A percentile compares a stretch with the other conserved stretches of the same genome.
Evolutionary conservation across 2,329 filamentous ascomycete species (phyloP).

Genomic region (Xylariaceae sp.): DNA sequence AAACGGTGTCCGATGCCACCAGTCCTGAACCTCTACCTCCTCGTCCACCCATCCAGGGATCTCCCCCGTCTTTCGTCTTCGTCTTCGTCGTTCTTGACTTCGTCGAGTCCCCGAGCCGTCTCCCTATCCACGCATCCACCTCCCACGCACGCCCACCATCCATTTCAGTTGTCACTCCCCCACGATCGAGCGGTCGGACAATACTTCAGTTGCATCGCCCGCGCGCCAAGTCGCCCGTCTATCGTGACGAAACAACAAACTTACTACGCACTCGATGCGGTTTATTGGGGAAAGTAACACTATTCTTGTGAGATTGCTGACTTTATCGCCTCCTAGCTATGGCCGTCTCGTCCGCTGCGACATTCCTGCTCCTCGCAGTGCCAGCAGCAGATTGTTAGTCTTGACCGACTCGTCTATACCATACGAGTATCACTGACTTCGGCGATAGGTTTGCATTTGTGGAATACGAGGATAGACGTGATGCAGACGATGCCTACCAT

Average conservation of each 20-base stretch:
- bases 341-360: slow-evolving; percentile 97
- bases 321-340: slow-evolving; percentile 59
- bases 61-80: slow-evolving; percentile 30
- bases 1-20: slow-evolving; percentile 36
- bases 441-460: slow-evolving; percentile 81
- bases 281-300: slow-evolving; percentile 28
- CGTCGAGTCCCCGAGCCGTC: slow-evolving; percentile 38
- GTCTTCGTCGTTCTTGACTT: slow-evolving; percentile 32
- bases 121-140: slow-evolving; percentile 27
- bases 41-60: slow-evolving; percentile 31
- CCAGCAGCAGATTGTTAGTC: slow-evolving; percentile 89
- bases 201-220: slow-evolving; percentile 31
- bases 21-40: slow-evolving; percentile 25
- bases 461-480: slow-evolving; percentile 96
- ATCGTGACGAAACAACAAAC: slow-evolving; percentile 31
- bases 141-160: slow-evolving; percentile 30
- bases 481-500: slow-evolving; percentile 97
- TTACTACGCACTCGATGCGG: slow-evolving; percentile 30
- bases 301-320: slow-evolving; percentile 38
- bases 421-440: slow-evolving; percentile 16
- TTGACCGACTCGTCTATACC: neutral
- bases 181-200: slow-evolving; percentile 44
- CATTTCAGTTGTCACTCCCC: slow-evolving; percentile 35
- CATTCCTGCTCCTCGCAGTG: slow-evolving; percentile 91
- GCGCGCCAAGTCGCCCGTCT: slow-evolving; percentile 33